phyloP scores from a whole-genome alignment of 2,329 filamentous ascomycete genomes.

The Xylaria sp. region DNA sequence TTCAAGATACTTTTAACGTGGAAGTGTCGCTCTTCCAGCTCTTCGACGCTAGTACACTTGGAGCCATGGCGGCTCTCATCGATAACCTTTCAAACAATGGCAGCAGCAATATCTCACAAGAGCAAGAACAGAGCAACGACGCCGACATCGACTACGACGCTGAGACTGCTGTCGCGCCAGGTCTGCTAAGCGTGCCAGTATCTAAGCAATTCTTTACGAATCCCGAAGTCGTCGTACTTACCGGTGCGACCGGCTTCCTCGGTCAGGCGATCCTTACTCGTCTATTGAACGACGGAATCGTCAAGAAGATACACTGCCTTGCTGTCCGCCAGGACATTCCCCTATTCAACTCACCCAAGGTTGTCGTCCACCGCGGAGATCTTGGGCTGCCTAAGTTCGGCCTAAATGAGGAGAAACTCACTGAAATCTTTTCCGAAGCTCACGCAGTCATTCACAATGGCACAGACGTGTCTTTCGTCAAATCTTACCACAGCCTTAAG shows the following conservation, averaged over 20 bases:
- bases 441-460: constrained; percentile 66
- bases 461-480: constrained; percentile 53
- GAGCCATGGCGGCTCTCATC: constrained; percentile 35
- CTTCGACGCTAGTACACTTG: constrained; percentile 35
- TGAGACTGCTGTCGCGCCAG: constrained; percentile 48
- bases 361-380: constrained; percentile 64
- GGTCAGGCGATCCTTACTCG: constrained; percentile 52
- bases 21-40: constrained; percentile 29
- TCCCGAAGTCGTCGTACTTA: constrained; percentile 49
- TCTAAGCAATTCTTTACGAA: constrained; percentile 3
- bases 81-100: constrained; percentile 7
- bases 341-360: constrained; percentile 49
- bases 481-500: constrained; percentile 53
- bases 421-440: constrained; percentile 47
- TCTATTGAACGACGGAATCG: constrained; percentile 48
- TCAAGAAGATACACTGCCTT: constrained; percentile 57
- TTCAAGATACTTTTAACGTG: constrained; percentile 27
- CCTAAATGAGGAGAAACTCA: not conserved
- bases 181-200: not conserved
- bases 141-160: constrained; percentile 51
- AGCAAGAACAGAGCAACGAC: constrained; percentile 10
- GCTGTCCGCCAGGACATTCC: constrained; percentile 49
- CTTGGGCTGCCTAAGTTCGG: not conserved
- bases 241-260: constrained; percentile 56
- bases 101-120: not conserved